Evolutionary conservation across 768 basidiomycete species (phyloP), one percentile per base, ranked within the genome.

Genomic region (Naganishia antarctica): DNA sequence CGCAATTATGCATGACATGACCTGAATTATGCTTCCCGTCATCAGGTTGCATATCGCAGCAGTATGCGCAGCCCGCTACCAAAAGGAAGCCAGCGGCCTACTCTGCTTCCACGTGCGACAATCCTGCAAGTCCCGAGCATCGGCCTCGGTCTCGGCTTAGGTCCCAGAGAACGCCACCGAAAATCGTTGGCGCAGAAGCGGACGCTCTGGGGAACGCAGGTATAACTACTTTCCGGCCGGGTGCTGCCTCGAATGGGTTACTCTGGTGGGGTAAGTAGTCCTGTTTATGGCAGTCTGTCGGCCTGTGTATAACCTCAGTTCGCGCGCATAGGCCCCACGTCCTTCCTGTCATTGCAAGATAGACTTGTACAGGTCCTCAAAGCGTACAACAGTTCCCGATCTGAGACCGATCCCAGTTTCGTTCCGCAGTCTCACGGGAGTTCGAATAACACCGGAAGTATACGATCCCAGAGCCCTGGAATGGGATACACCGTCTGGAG

Each of bases 161-260:
- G 25, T 63, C 25, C 16, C 41, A 43, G 40, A 28, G 37, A 51
- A 28, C n/a, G 26, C 62, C 26, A 32, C 40, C 16, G 21, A 23
- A 21, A 18, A 63, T 63, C 40, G 40, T 63, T 18, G 49, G 62
- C 3, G 44, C 62, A n/a, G 41, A 44, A n/a, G 46, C 50, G 12
- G 62, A 63, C 31, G 48, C 62, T 18, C 45, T 63, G n/a, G 62
- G 62, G 18, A 63, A 63, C 45, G 62, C 62, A 16, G 63, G 63
- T 34, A 47, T 64, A 6, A 59, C 53, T 25, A 64, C 63, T 4
- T 34, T 64, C 25, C 51, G 26, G 31, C 44, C 44, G 23, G 63
- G 63, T 6, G 16, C 43, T 8, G 45, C 31, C 34, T 32, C 51
- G 0, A 18, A 25, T 12, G 29, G 45, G 7, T 32, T 49, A 29